phyloP scores from a whole-genome alignment of 805 yeast species.

The Candida maris region DNA sequence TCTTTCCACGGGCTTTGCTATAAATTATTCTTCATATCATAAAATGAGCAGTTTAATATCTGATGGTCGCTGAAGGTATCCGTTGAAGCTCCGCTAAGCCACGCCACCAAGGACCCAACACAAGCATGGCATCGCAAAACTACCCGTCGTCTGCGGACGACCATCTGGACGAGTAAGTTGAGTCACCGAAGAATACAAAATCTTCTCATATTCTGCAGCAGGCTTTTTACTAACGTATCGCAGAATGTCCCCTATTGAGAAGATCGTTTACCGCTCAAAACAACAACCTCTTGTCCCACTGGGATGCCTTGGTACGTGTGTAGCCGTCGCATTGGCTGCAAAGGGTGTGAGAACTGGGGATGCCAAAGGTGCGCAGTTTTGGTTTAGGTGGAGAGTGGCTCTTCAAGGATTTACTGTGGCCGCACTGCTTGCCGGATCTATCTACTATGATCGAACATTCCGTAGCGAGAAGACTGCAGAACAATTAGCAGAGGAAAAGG shows the following conservation, averaged over 20 bases:
- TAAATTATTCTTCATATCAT: too few species aligned
- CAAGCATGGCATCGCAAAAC: constrained; percentile 35
- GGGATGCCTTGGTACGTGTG: constrained; percentile 74
- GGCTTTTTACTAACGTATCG: constrained; percentile 32
- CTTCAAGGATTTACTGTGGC: constrained; percentile 80
- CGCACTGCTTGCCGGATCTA: constrained; percentile 80
- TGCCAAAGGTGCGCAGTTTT: constrained; percentile 70
- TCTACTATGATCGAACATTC: constrained; percentile 53
- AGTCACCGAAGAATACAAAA: not conserved
- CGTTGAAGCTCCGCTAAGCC: too few species aligned
- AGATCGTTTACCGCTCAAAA: constrained; percentile 58
- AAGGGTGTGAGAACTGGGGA: constrained; percentile 71
- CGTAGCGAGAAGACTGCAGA: constrained; percentile 50
- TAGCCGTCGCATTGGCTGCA: constrained; percentile 78
- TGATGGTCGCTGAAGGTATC: too few species aligned
- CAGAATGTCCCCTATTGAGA: constrained; percentile 49
- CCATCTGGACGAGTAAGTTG: constrained; percentile 47
- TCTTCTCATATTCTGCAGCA: constrained; percentile 5
- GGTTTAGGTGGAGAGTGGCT: constrained; percentile 87
- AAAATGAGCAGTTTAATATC: too few species aligned
- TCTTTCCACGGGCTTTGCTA: too few species aligned
- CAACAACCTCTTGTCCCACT: constrained; percentile 89
- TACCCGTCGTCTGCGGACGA: constrained; percentile 51
- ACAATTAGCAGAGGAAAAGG: constrained; percentile 68
- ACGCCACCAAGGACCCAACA: too few species aligned